Percentiles rank a stretch among this genome's conserved stretches.
These are phyloP conservation scores for Wickerhamomyces sydowiorum DNA, from an alignment of 805 yeast species.

Conservation along the genomic window DNA sequence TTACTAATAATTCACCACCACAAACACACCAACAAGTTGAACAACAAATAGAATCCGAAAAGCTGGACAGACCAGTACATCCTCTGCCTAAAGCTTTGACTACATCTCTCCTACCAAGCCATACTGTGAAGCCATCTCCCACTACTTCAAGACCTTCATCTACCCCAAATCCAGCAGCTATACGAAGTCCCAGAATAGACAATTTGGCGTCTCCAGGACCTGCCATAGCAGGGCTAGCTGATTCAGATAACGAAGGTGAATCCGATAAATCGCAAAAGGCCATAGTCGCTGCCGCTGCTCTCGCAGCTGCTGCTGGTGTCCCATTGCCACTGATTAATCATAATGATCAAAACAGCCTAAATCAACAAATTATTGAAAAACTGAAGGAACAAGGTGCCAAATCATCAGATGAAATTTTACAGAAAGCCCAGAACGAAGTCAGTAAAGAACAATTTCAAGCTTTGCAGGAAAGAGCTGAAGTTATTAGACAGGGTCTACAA, in stretches of 20 bases:
- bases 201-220: slow-evolving; percentile 40
- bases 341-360: slow-evolving; percentile 3
- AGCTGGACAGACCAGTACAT: slow-evolving; percentile 20
- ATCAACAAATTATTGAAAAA: slow-evolving; percentile 9
- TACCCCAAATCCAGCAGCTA: slow-evolving; percentile 10
- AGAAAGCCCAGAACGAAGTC: slow-evolving; percentile 1
- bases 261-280: slow-evolving; percentile 35
- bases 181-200: slow-evolving; percentile 11
- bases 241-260: slow-evolving; percentile 15
- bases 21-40: background rate
- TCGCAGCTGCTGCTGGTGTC: slow-evolving; percentile 75
- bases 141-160: slow-evolving; percentile 4
- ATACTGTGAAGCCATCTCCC: slow-evolving; percentile 1
- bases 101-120: background rate
- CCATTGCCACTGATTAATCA: slow-evolving; percentile 48
- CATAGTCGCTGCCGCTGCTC: slow-evolving; percentile 75
- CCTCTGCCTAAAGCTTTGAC: slow-evolving; percentile 20
- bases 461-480: slow-evolving; percentile 4
- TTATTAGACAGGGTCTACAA: background rate
- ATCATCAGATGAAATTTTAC: slow-evolving; percentile 2
- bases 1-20: slow-evolving; percentile 17
- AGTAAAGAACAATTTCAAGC: slow-evolving; percentile 6
- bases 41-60: background rate
- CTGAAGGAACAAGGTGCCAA: background rate
- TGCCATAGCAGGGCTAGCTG: slow-evolving; percentile 34